Evolutionary conservation across 2,329 filamentous ascomycete genomes (phyloP), one percentile per base, ranked within the genome.

Genomic region (Ascocoryne sarcoides): DNA sequence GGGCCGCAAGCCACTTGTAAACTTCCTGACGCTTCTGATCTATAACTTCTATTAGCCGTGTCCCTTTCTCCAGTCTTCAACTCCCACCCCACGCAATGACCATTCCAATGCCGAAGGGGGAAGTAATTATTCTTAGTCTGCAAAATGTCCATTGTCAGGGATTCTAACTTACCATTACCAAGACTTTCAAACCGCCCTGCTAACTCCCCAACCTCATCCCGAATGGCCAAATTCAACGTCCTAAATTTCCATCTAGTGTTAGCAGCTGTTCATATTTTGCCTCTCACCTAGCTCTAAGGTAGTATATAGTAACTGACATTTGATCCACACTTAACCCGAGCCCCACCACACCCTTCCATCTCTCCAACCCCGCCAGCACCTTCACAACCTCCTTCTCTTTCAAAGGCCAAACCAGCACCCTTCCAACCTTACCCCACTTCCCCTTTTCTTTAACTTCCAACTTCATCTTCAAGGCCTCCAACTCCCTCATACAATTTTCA

Each of bases 271-370:
- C n/a, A n/a, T n/a, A n/a, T n/a, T n/a, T n/a, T n/a, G n/a, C n/a
- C n/a, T n/a, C n/a, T n/a, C n/a, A n/a, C n/a, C n/a, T n/a, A n/a
- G n/a, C n/a, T n/a, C n/a, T n/a, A n/a, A n/a, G n/a, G n/a, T n/a
- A n/a, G n/a, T n/a, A n/a, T n/a, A n/a, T n/a, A 15, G 26, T 10
- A 15, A 32, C 47, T 41, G 10, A 52, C 50, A 43, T 38, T 20
- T 51, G 46, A 34, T 52, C 50, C 2, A 46, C 41, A 32, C 44
- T 43, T 17, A 52, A 30, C 4, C 46, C 50, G n/a, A 52, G 36
- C 12, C 39, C 33, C 35, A 52, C 40, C 15, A 43, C 49, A 21
- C 42, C 43, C 33, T 52, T 51, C 17, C 40, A 43, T 36, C 48
- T 45, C 18, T 50, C 49, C 10, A 53, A n/a, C 5, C 36, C 34